phyloP scores from a whole-genome alignment of 495 filamentous ascomycete species.

The Aspergillus bridgeri region DNA sequence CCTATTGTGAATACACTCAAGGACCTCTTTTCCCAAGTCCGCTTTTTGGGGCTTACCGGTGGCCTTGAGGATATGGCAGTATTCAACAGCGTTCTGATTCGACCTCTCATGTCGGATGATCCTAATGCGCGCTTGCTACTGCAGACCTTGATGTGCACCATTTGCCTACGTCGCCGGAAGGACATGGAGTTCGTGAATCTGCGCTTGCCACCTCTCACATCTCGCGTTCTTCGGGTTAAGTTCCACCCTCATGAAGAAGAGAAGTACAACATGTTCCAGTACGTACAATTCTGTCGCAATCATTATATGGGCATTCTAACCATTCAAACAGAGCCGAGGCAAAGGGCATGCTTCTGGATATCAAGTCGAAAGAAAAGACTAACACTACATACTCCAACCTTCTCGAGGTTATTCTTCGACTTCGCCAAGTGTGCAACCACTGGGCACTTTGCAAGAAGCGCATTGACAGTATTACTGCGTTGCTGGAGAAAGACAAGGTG shows the following conservation, averaged over 20 bases:
- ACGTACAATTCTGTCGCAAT: conserved; percentile 18
- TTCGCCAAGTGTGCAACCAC: conserved; percentile 87
- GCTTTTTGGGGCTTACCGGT: conserved; percentile 74
- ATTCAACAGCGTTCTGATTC: conserved; percentile 71
- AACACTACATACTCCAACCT: conserved; percentile 60
- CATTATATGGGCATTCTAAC: conserved; percentile 18
- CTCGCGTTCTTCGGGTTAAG: conserved; percentile 74
- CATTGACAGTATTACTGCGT: conserved; percentile 62
- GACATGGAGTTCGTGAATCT: conserved; percentile 89
- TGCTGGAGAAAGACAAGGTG: conserved; percentile 62
- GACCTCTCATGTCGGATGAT: conserved; percentile 62
- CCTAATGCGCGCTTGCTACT: conserved; percentile 60
- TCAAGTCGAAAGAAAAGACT: conserved; percentile 46
- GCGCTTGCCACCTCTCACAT: conserved; percentile 71
- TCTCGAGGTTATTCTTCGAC: conserved; percentile 76
- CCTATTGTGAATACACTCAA: conserved; percentile 76
- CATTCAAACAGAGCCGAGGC: conserved; percentile 58
- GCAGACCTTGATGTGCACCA: conserved; percentile 74
- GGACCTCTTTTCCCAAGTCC: conserved; percentile 77
- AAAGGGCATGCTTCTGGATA: conserved; percentile 62
- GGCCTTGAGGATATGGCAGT: conserved; percentile 71
- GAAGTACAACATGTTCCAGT: conserved; percentile 77
- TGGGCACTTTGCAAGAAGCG: conserved; percentile 77
- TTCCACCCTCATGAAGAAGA: conserved; percentile 72
- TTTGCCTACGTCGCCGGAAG: conserved; percentile 82